These are phyloP conservation scores for Citrus unshiu DNA, from an alignment of 345 rosid species.

Conservation along the genomic window DNA sequence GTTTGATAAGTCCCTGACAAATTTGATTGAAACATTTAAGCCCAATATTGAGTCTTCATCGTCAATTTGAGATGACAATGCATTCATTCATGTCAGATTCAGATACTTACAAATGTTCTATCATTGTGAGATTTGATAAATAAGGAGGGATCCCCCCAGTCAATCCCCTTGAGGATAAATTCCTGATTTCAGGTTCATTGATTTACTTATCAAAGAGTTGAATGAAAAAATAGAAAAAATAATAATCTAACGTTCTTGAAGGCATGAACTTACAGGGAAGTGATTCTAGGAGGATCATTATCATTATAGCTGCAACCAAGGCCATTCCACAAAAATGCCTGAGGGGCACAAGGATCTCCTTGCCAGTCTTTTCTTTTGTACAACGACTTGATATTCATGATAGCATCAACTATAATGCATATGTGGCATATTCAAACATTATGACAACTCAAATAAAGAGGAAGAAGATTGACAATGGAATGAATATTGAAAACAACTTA, in stretches of 20 bases:
- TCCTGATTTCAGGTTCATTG: constrained; percentile 8
- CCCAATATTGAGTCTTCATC: not conserved
- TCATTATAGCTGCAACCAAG: constrained; percentile 24
- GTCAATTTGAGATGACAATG: not conserved
- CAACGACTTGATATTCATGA: constrained; percentile 22
- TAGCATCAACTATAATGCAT: constrained; percentile 24
- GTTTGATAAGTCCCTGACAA: constrained; percentile 27
- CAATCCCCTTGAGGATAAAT: constrained; percentile 30
- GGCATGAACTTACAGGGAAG: constrained; percentile 26
- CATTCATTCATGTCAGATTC: not conserved
- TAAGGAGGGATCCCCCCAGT: constrained; percentile 24
- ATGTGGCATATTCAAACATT: not conserved
- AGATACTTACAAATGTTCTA: constrained; percentile 25
- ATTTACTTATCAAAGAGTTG: not conserved
- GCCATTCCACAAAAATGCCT: constrained; percentile 23
- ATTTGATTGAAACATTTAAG: not conserved
- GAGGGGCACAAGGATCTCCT: constrained; percentile 47
- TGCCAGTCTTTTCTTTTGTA: constrained; percentile 32
- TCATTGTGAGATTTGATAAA: constrained; percentile 19
- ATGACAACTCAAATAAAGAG: not conserved
- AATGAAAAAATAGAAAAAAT: not conserved
- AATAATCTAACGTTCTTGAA: not conserved
- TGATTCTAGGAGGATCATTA: constrained; percentile 16
- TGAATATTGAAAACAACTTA: constrained; percentile 7
- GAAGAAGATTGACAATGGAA: not conserved